These are phyloP conservation scores for Epichloe coenophiala DNA, from an alignment of 2,329 filamentous ascomycete species.

Conservation along the genomic window DNA sequence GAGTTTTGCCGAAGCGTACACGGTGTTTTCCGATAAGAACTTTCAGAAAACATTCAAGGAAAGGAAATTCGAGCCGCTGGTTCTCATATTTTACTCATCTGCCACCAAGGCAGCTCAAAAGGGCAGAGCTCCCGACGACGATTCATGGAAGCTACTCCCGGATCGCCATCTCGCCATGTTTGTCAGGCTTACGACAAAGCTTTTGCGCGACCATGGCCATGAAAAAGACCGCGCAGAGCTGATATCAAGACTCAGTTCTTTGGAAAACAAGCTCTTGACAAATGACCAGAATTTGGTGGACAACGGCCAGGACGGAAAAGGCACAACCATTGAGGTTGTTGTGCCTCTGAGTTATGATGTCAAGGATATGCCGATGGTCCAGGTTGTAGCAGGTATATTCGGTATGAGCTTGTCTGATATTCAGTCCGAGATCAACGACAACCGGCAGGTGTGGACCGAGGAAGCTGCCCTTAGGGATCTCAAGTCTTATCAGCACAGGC, in stretches of 20 bases:
- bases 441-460: slow-evolving; percentile 76
- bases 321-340: slow-evolving; percentile 59
- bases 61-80: slow-evolving; percentile 77
- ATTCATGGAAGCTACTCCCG: slow-evolving; percentile 80
- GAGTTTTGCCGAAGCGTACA: slow-evolving; percentile 89
- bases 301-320: slow-evolving; percentile 19
- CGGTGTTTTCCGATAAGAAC: slow-evolving; percentile 74
- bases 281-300: slow-evolving; percentile 74
- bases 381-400: slow-evolving; percentile 77
- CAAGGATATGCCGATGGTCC: slow-evolving; percentile 92
- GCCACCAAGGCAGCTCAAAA: slow-evolving; percentile 74
- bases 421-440: slow-evolving; percentile 74
- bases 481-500: slow-evolving; percentile 81
- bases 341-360: slow-evolving; percentile 81
- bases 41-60: slow-evolving; percentile 90
- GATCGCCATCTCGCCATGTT: slow-evolving; percentile 93
- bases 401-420: slow-evolving; percentile 64
- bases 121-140: slow-evolving; percentile 62
- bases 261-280: slow-evolving; percentile 87
- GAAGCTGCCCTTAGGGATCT: slow-evolving; percentile 81
- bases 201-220: slow-evolving; percentile 73
- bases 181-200: slow-evolving; percentile 68
- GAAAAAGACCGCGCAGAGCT: slow-evolving; percentile 77
- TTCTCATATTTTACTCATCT: slow-evolving; percentile 92
- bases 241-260: slow-evolving; percentile 58